Evolutionary conservation across 352 stramenopile species (phyloP), one percentile per base, ranked within the genome.

Genomic region (Blastocystis sp.): DNA sequence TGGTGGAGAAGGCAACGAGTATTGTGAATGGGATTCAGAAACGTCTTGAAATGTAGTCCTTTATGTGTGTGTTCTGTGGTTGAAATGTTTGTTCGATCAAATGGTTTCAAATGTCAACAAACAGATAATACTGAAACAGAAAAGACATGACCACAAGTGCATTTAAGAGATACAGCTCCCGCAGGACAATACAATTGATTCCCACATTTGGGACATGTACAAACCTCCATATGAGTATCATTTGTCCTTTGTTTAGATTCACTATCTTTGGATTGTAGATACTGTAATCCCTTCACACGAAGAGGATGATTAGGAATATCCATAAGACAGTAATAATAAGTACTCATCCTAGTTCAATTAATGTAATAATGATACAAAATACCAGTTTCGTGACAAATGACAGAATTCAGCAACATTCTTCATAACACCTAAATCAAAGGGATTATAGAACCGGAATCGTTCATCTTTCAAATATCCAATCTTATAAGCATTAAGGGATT

Each of bases 261-360:
- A 46, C 39, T 46, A 12, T 69, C 59, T 39, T 32, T 69, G 7
- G 24, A n/a, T 39, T 80, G 69, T 21, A 80, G 9, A 24, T 49
- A 63, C 11, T 61, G 43, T n/a, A 80, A 54, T 39, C 69, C 69
- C 16, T 63, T 39, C 5, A 80, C 69, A n/a, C 69, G 69, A 27
- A 80, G 69, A 27, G 69, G 69, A 39, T 80, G 69, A 39, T 80
- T 63, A 3, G 69, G 69, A n/a, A 80, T 80, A 42, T 80, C 69
- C 39, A 80, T 51, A 27, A 80, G 69, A 24, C 39, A 80, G 46
- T 80, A 80, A 43, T 80, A 80, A n/a, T 80, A 42, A 24, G 69
- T 80, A 7, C 11, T 59, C 69, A 80, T 80, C 69, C 69, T 80
- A 46, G 2, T 46, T 14, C 39, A 59, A 24, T 54, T 59, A 27